Evolutionary conservation across 257 asterid genomes (phyloP).

Genomic region (Leptodermis oblonga): DNA sequence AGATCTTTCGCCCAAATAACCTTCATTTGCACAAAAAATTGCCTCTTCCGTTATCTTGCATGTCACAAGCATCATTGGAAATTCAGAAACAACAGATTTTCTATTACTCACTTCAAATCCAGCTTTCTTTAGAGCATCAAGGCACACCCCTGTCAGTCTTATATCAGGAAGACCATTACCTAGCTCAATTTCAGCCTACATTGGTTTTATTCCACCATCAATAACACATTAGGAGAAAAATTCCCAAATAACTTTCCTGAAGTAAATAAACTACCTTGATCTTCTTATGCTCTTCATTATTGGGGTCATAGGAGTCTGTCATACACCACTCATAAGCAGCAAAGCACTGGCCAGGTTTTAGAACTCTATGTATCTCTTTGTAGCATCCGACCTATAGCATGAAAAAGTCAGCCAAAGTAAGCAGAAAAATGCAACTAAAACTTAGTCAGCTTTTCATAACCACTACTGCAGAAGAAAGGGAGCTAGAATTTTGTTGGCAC

Average conservation of each 20-base stretch:
- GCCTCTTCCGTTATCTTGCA: not conserved
- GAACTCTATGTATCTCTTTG: slow-evolving; percentile 79
- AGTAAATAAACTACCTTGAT: slow-evolving; percentile 56
- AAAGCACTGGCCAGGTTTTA: slow-evolving; percentile 95
- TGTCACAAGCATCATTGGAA: not conserved
- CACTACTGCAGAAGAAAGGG: not conserved
- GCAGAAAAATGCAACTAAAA: not conserved
- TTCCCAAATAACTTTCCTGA: not conserved
- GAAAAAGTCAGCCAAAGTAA: not conserved
- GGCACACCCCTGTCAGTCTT: slow-evolving; percentile 63
- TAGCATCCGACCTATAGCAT: slow-evolving; percentile 82
- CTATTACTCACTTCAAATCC: slow-evolving; percentile 78
- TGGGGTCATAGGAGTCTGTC: slow-evolving; percentile 81
- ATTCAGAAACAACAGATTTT: slow-evolving; percentile 7
- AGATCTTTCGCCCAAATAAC: slow-evolving; percentile 90
- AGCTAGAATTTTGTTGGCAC: not conserved
- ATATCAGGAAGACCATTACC: slow-evolving; percentile 93
- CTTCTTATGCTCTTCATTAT: slow-evolving; percentile 65
- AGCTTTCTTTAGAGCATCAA: slow-evolving; percentile 72
- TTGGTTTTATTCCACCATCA: slow-evolving; percentile 12
- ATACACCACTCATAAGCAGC: slow-evolving; percentile 99
- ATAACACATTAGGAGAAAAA: not conserved
- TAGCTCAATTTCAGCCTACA: slow-evolving; percentile 88
- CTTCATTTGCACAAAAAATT: slow-evolving; percentile 28
- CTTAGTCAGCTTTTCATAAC: not conserved